Evolutionary conservation across 371 early-diverging fungal genomes (phyloP), one percentile per base, ranked within the genome.

Genomic region (Cokeromyces recurvatus): DNA sequence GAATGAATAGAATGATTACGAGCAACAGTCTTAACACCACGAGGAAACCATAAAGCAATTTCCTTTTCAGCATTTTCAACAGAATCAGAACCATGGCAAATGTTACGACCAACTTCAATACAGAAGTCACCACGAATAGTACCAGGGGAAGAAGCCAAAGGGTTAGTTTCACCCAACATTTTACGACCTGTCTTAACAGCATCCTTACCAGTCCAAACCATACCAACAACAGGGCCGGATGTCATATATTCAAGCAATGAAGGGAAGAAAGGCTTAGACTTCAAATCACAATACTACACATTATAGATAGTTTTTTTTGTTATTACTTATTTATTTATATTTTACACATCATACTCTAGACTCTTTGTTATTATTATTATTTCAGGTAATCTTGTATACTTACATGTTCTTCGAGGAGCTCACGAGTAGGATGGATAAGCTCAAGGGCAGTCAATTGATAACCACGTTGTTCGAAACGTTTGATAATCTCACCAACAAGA

Each of bases 101-200:
- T 81, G 89, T 99, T 99, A 67, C 87, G 85, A 42, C 92, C 90
- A 32, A 89, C 87, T 53, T 93, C 95, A 51, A 95, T 84, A 67
- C 89, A 86, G 74, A 85, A 96, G 84, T 99, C 99, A 64, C 98
- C 99, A 78, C 99, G 92, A 85, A 99, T 99, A 77, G 98, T 97
- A 64, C 99, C 99, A 53, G 97, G 92, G 50, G 79, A 82, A 54
- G 94, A 92, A 65, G 87, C 88, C 64, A 92, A 76, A 62, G 91
- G 91, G 87, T 90, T 89, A 78, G 91, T 91, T 72, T 84, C 92
- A 63, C 99, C 99, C 55, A 99, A 86, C 78, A 99, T 81, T 55
- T 79, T 80, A 74, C 99, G 93, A 56, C 97, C 98, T 64, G 88
- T 86, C 82, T 89, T 90, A 78, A 99, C 98, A 51, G 84, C 98